Evolutionary conservation across 192 early-diverging fungal species (phyloP).

Genomic region (Lunasporangiospora selenospora): DNA sequence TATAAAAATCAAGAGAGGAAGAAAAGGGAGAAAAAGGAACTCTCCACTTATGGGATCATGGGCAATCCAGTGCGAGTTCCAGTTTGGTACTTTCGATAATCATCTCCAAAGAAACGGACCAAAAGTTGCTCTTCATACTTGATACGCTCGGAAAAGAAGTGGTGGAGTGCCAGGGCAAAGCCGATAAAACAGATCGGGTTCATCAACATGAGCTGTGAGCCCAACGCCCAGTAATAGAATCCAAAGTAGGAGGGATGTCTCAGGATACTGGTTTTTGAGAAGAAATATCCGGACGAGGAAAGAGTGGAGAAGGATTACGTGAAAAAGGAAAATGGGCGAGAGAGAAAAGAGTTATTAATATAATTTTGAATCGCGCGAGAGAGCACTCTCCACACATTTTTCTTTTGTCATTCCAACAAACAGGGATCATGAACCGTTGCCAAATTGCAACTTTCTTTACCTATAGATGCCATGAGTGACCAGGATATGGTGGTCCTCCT

Average conservation of each 20-base stretch:
- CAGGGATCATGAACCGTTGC: no score
- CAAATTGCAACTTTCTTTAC: no score
- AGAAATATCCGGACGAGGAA: no score
- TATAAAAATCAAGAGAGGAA: neutral
- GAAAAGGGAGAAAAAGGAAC: neutral
- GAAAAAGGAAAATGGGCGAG: neutral
- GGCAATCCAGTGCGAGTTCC: conserved; percentile 77
- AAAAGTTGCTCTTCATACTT: conserved; percentile 79
- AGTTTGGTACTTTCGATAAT: conserved; percentile 73
- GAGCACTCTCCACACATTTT: no score
- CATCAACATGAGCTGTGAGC: conserved; percentile 76
- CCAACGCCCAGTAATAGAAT: conserved; percentile 91
- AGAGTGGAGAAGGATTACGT: no score
- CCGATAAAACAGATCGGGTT: conserved; percentile 80
- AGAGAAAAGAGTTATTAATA: neutral
- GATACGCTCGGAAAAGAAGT: conserved; percentile 84
- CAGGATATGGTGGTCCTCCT: conserved; percentile 74
- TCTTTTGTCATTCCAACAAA: no score
- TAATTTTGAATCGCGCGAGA: no score
- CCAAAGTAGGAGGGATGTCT: conserved; percentile 96
- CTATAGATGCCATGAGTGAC: conserved; percentile 90
- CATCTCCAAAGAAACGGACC: conserved; percentile 80
- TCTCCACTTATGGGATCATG: conserved; percentile 53
- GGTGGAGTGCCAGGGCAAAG: conserved; percentile 68
- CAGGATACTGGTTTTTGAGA: conserved; percentile 75